phyloP scores from a whole-genome alignment of 441 rosid species.

The Pelargonium hybrid region DNA sequence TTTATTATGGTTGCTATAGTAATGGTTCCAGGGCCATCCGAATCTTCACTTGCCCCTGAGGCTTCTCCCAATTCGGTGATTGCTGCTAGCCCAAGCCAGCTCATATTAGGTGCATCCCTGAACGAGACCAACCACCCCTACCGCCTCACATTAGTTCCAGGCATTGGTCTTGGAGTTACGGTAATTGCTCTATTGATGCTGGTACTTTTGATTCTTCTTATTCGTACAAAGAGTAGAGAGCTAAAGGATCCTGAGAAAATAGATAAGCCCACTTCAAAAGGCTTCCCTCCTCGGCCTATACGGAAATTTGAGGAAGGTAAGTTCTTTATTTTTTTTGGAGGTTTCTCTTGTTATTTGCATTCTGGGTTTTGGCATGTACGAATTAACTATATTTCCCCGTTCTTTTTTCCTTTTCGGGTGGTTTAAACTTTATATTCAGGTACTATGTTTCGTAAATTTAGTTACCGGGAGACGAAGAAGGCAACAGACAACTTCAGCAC shows the following conservation, averaged over 20 bases:
- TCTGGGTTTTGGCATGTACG: background rate
- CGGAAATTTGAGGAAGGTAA: slow-evolving; percentile 69
- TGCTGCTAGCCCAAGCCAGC: slow-evolving; percentile 62
- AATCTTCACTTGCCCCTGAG: slow-evolving; percentile 36
- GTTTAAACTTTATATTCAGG: slow-evolving; percentile 37
- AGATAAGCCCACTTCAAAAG: slow-evolving; percentile 41
- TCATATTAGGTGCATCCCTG: slow-evolving; percentile 28
- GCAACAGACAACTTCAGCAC: slow-evolving; percentile 58
- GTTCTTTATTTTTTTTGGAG: background rate
- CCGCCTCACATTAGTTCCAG: slow-evolving; percentile 58
- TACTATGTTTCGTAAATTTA: slow-evolving; percentile 56
- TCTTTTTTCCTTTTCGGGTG: background rate
- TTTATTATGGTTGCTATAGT: background rate
- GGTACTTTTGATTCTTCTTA: slow-evolving; percentile 52
- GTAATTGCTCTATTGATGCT: slow-evolving; percentile 48
- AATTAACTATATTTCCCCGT: background rate
- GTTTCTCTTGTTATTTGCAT: background rate
- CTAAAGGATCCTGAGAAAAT: slow-evolving; percentile 45
- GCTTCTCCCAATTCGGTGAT: slow-evolving; percentile 46
- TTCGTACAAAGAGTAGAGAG: slow-evolving; percentile 56
- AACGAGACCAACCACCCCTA: slow-evolving; percentile 42
- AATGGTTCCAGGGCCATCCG: slow-evolving; percentile 35
- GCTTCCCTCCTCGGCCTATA: slow-evolving; percentile 39
- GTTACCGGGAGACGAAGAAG: slow-evolving; percentile 67
- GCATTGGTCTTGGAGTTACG: slow-evolving; percentile 64